Base-by-base conservation (phyloP, 768 basidiomycete genomes). In the Pisolithus orientalis region DNA sequence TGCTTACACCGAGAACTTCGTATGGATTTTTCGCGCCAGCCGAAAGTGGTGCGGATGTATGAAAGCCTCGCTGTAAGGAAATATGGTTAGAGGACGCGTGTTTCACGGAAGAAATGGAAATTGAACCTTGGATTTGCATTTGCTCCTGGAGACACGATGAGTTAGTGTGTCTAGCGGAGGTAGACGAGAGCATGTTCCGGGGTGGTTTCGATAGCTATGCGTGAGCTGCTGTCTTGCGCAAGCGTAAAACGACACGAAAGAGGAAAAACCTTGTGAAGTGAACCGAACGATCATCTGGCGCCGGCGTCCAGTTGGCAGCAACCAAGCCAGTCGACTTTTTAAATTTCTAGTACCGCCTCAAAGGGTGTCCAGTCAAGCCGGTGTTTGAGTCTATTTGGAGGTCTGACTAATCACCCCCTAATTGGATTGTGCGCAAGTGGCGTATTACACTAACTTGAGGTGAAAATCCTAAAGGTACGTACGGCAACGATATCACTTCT, bases 1-100 rank as follows among this genome's bases (percentile, higher is more conserved):
- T 83, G 61, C 78, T 78, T 7, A 98, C 86, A 25, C 96, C 95
- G 9, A 99, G 72, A n/a, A 91, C 85, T 29, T 86, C 70, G 69
- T 99, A 99, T 2, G 96, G 96, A 66, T 91, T 85, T 69, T 89
- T 94, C 16, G 79, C 65, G 7, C 80, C 77, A 27, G 75, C 73
- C 50, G 71, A 68, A 42, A 66, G 62, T 21, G 78, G 70, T 24
- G 75, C 62, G 25, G 91, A 83, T 6, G 84, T 75, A 72, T 95
- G 93, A 62, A 96, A 80, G 13, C 74, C 59, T 59, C 91, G 87
- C 90, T 94, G 59, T 2, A 60, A 49, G 21, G 56, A 56, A 17
- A 47, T 44, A 49, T 46, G 52, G 44, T 71, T 56, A 63, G n/a
- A 39, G 49, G 59, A 53, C 47, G 55, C 51, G 49, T 50, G 44